phyloP scores from a whole-genome alignment of 345 rosid species.

The Gossypium thurberi region DNA sequence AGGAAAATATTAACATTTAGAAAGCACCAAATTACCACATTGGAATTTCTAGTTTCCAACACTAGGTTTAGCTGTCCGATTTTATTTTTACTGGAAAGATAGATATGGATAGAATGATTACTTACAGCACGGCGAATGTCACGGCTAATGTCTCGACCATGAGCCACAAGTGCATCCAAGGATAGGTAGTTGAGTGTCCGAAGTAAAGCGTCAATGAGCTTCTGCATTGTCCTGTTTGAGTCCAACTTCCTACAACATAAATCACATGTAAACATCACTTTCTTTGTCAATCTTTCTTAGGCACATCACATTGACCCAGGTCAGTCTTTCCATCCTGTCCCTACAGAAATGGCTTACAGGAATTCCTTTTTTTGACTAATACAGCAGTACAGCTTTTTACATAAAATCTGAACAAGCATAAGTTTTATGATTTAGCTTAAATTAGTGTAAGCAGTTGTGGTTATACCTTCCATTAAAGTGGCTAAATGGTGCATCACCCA shows the following conservation, averaged over 20 bases:
- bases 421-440: background rate
- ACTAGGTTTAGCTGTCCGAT: background rate
- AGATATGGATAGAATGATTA: conserved; percentile 1
- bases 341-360: background rate
- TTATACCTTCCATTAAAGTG: conserved; percentile 36
- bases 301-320: background rate
- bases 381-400: background rate
- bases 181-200: conserved; percentile 56
- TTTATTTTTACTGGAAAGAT: background rate
- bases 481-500: conserved; percentile 14
- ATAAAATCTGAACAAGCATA: background rate
- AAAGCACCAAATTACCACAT: conserved; percentile 6
- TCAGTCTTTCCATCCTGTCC: too few species aligned
- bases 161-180: conserved; percentile 45
- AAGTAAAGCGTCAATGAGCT: conserved; percentile 34
- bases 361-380: too few species aligned
- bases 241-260: conserved; percentile 27
- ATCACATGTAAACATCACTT: background rate
- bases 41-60: conserved; percentile 7
- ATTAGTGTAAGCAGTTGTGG: background rate
- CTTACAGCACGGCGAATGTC: conserved; percentile 56
- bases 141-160: conserved; percentile 48
- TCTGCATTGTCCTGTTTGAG: conserved; percentile 26
- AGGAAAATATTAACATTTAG: background rate
- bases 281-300: background rate